Evolutionary conservation across 2,329 filamentous ascomycete genomes (phyloP), one percentile per base, ranked within the genome.

Genomic region (Colletotrichum cuscutae): DNA sequence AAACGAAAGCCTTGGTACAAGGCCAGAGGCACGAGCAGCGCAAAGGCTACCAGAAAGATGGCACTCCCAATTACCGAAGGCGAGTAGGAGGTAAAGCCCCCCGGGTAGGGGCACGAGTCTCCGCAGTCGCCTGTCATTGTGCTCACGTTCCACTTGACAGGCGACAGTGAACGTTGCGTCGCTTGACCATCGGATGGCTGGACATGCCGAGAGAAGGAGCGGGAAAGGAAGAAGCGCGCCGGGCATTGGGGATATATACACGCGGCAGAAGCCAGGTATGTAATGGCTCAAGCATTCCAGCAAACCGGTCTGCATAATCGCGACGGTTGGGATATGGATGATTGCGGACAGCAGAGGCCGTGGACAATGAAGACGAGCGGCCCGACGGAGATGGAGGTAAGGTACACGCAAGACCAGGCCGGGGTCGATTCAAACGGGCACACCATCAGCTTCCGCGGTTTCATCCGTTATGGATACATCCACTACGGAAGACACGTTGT

Each of bases 21-120:
- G 28, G 80, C 76, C 53, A 81, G 70, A 11, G 85, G 81, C n/a
- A 84, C 77, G 35, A 87, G 78, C 46, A 82, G 62, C 9, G 79
- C 81, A 75, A 86, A 87, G 9, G 81, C 74, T 9, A 79, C 81
- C 26, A 87, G 79, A 61, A 87, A 76, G 53, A 84, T 75, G 35
- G 77, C 81, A 75, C 85, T 87, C 54, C 83, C 85, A 15, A 77
- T 80, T 57, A 86, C 75, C 46, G 79, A 78, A 24, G 81, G 81
- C 54, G 76, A 73, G 68, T 86, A 83, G 54, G 76, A 73, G 67
- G 85, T 82, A 72, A 84, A 85, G 66, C 81, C 82, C 54, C 76
- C 77, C 42, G 77, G 72, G 54, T 80, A 78, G 62, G 81, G 82
- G 71, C 83, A 85, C 61, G 76, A 77, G n/a, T 77, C 77, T 67